Evolutionary conservation across 1,139 yeast genomes (phyloP).

Genomic region (Pichia sp.): DNA sequence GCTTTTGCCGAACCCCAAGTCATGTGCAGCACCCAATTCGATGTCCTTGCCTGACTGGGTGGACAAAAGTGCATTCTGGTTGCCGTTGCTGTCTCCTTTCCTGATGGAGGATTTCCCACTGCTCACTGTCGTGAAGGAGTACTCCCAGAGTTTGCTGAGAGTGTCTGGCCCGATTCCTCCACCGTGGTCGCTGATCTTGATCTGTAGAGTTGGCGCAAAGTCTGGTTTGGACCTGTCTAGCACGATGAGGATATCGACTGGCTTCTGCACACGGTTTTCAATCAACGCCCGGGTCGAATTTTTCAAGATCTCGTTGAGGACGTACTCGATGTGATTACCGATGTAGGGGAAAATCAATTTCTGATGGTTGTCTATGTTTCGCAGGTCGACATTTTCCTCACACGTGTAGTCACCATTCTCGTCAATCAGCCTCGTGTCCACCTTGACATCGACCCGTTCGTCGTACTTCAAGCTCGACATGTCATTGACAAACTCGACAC

Average conservation of each 20-base stretch:
- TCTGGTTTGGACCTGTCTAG: slow-evolving; percentile 39
- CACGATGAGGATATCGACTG: slow-evolving; percentile 66
- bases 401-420: slow-evolving; percentile 16
- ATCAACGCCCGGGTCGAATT: slow-evolving; percentile 84
- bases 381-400: slow-evolving; percentile 15
- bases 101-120: slow-evolving; percentile 36
- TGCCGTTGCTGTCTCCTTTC: not conserved
- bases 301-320: slow-evolving; percentile 80
- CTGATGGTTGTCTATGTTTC: slow-evolving; percentile 13
- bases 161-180: slow-evolving; percentile 75
- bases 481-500: slow-evolving; percentile 74
- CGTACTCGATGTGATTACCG: slow-evolving; percentile 81
- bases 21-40: slow-evolving; percentile 6
- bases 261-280: slow-evolving; percentile 55
- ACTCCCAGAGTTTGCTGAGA: slow-evolving; percentile 69
- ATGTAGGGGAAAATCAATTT: slow-evolving; percentile 61
- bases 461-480: slow-evolving; percentile 80
- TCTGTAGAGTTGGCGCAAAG: slow-evolving; percentile 38
- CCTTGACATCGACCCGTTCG: slow-evolving; percentile 54
- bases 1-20: slow-evolving; percentile 8
- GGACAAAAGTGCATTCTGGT: slow-evolving; percentile 29
- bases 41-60: slow-evolving; percentile 3
- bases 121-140: slow-evolving; percentile 64
- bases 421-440: slow-evolving; percentile 37
- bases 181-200: slow-evolving; percentile 80